Base-by-base conservation (phyloP, 2,329 filamentous ascomycete genomes). In the Helminthosporium solani region DNA sequence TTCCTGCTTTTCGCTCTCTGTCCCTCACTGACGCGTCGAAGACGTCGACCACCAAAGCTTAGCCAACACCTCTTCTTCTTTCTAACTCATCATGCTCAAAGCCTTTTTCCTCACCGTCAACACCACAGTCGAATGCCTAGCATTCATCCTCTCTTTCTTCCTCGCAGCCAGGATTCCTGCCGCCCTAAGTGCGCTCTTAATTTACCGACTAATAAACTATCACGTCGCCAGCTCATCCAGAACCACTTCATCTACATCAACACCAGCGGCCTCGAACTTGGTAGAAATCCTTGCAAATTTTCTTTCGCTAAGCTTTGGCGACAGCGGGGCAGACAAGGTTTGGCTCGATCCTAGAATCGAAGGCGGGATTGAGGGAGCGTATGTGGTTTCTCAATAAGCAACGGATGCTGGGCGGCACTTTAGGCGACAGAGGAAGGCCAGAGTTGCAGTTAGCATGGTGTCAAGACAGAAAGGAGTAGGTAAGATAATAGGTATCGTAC, bases 271-370 rank as follows among this genome's bases (percentile, higher is more conserved):
- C 12, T 43, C 20, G 27, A 40, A 41, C 7, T 34, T 40, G 2
- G 14, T 2, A n/a, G 44, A 51, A 51, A 23, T 51, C 43, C 16
- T 74, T 70, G 18, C 72, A 75, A 31, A 76, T 61, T 16, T 63
- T 63, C 25, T 65, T 61, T 4, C 73, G 62, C 7, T 66, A 65
- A 1, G 57, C 48, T 3, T 52, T 77, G 71, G 54, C 76, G 73
- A 20, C 78, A 62, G 1, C 77, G 64, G 1, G 76, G 61, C 16
- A 79, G 66, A n/a, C 73, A 70, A 27, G 73, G 70, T 75, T 74
- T 77, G 47, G 66, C 68, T 0, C 34, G 68, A 46, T 57, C 41
- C 44, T 52, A 39, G 31, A 50, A 36, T 57, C 43, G 52, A 74
- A 71, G 0, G 70, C 71, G 1, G 67, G 60, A 44, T 74, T 70